These are phyloP conservation scores for Mrakiaceae sp. DNA, from an alignment of 1,284 basidiomycete genomes.

Conservation along the genomic window DNA sequence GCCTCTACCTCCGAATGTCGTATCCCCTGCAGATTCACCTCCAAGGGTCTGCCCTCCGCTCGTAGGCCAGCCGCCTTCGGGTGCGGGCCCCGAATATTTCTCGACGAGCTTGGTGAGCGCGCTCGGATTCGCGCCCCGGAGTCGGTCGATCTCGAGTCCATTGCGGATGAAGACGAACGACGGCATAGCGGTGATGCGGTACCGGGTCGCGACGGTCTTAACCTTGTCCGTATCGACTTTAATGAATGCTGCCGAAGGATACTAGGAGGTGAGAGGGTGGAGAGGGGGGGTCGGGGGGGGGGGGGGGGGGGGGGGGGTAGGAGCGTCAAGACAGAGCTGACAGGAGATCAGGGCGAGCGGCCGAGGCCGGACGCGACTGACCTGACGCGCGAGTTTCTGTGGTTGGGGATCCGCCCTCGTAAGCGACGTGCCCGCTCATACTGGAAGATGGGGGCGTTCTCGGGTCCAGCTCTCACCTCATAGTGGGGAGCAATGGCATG, in stretches of 20 bases:
- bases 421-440: no score
- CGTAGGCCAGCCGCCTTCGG: conserved; percentile 15
- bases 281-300: no score
- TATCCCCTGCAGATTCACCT: background rate
- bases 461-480: no score
- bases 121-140: conserved; percentile 12
- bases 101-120: conserved; percentile 7
- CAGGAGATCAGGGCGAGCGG: no score
- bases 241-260: conserved; percentile 4
- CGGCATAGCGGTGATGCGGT: conserved; percentile 12
- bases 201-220: conserved; percentile 7
- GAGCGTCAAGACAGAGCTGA: no score
- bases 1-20: background rate
- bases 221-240: conserved; percentile 13
- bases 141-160: background rate
- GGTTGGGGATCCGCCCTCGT: no score
- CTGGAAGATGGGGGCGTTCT: no score
- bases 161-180: conserved; percentile 14
- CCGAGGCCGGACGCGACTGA: no score
- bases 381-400: no score
- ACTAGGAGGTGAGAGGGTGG: background rate
- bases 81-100: background rate
- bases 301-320: no score
- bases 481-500: no score
- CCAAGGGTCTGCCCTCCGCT: conserved; percentile 10